These are phyloP conservation scores for Blastobotrys apis DNA, from an alignment of 1,139 yeast genomes.

Conservation along the genomic window DNA sequence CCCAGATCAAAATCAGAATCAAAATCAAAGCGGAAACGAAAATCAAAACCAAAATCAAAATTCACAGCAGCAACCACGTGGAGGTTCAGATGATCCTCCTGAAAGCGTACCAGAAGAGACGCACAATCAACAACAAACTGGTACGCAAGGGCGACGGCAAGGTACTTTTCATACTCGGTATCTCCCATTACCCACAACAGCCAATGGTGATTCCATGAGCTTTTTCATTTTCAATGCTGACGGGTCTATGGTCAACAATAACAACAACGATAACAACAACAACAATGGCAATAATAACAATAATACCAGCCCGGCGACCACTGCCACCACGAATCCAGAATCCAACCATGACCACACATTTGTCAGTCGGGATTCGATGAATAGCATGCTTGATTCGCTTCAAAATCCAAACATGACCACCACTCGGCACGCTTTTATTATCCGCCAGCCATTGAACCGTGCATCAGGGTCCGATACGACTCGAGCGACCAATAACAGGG, in stretches of 20 bases:
- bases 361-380: conserved; percentile 3
- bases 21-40: background rate
- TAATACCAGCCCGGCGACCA: background rate
- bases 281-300: conserved; percentile 8
- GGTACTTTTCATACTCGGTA: no score
- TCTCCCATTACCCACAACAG: no score
- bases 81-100: background rate
- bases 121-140: background rate
- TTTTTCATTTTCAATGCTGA: background rate
- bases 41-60: background rate
- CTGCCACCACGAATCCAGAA: conserved; percentile 1
- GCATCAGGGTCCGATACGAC: background rate
- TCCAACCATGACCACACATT: conserved; percentile 5
- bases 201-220: no score
- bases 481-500: conserved; percentile 8
- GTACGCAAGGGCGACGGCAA: background rate
- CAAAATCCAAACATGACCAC: background rate
- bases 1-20: background rate
- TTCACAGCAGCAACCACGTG: background rate
- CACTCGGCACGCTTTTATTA: background rate
- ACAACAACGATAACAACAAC: conserved; percentile 7
- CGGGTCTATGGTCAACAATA: conserved; percentile 1
- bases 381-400: background rate
- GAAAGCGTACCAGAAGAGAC: conserved; percentile 8
- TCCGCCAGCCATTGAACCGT: no score